Conservation (phyloP, 352 stramenopile species). For the Globisporangium iwayamae region DNA sequence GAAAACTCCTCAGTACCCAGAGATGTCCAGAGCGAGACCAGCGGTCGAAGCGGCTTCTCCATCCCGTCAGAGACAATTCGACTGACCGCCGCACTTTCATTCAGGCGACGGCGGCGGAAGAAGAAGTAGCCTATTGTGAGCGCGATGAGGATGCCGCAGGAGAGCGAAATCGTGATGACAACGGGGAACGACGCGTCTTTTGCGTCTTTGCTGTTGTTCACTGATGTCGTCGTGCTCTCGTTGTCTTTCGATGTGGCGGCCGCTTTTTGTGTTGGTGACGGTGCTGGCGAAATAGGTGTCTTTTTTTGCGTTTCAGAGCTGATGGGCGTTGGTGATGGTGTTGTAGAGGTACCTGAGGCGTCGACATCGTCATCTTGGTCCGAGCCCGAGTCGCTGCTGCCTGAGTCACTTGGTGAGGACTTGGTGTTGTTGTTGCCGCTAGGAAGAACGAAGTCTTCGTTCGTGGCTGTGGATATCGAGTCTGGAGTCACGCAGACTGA, state of each 20-base stretch:
- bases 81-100: slow-evolving; percentile 5
- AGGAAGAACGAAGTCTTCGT: slow-evolving; percentile 1
- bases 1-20: slow-evolving; percentile 5
- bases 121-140: slow-evolving; percentile 13
- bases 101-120: slow-evolving; percentile 5
- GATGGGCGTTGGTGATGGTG: background rate
- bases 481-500: slow-evolving; percentile 20
- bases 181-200: background rate
- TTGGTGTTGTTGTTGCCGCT: background rate
- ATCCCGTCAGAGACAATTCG: slow-evolving; percentile 2
- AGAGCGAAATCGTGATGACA: slow-evolving; percentile 18
- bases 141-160: slow-evolving; percentile 7
- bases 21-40: slow-evolving; percentile 11
- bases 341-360: background rate
- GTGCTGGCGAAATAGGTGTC: background rate
- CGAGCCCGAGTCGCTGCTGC: background rate
- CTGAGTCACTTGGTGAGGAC: background rate
- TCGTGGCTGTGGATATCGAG: background rate
- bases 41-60: slow-evolving; percentile 10
- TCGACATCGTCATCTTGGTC: background rate
- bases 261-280: slow-evolving; percentile 7
- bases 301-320: background rate
- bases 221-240: slow-evolving; percentile 5
- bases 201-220: background rate
- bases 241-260: background rate